Conservation (phyloP, 495 filamentous ascomycete species). For the Tuber microsphaerosporum region DNA sequence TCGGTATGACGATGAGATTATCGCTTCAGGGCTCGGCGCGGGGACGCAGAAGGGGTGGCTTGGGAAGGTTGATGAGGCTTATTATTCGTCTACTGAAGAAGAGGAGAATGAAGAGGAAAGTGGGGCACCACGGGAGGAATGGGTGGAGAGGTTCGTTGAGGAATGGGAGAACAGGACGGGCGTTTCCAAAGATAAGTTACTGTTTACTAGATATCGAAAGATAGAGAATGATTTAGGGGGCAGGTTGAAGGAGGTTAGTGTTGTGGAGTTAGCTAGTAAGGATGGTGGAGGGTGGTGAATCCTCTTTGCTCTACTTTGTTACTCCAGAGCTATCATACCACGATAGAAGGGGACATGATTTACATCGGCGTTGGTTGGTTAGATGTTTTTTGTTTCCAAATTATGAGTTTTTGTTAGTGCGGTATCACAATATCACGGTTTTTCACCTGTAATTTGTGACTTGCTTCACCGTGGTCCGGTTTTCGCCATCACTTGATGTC, state of each 20-base stretch:
- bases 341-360: background rate
- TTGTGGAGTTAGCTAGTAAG: constrained; percentile 82
- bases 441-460: background rate
- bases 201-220: constrained; percentile 77
- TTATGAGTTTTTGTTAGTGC: background rate
- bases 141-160: constrained; percentile 23
- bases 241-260: constrained; percentile 54
- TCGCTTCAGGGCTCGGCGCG: constrained; percentile 53
- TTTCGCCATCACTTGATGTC: background rate
- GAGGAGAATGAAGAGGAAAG: constrained; percentile 44
- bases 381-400: background rate
- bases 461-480: too few relatives aligned
- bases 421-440: background rate
- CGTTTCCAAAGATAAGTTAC: constrained; percentile 63
- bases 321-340: background rate
- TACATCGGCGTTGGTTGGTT: background rate
- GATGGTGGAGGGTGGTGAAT: constrained; percentile 84
- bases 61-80: constrained; percentile 80
- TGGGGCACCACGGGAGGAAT: constrained; percentile 8
- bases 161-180: constrained; percentile 64
- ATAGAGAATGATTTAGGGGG: constrained; percentile 91
- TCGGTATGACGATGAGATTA: constrained; percentile 64
- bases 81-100: constrained; percentile 69
- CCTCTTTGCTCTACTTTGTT: background rate
- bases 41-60: constrained; percentile 82